phyloP scores from a whole-genome alignment of 2,329 filamentous ascomycete species.

The Sporothrix brunneoviolacea region DNA sequence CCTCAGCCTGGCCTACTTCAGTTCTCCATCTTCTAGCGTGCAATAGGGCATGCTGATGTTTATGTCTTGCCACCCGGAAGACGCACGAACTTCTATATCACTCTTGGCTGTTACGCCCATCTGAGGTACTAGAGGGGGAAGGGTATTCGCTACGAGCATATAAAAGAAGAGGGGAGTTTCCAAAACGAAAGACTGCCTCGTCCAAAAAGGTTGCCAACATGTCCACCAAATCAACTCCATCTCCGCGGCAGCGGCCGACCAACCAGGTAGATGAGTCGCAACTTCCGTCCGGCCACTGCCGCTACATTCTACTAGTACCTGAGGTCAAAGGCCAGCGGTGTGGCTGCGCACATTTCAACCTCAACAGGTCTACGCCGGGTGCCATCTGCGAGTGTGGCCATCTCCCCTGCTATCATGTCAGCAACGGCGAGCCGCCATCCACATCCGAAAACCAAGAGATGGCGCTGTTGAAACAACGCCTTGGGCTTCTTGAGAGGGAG shows the following conservation, averaged over 20 bases:
- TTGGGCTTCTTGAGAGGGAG: slow-evolving; percentile 38
- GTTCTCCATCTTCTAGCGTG: slow-evolving; percentile 9
- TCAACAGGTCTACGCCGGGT: slow-evolving; percentile 46
- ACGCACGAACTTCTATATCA: too few species aligned
- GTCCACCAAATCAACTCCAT: slow-evolving; percentile 23
- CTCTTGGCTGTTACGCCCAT: too few species aligned
- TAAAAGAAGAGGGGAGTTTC: background rate
- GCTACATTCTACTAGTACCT: slow-evolving; percentile 51
- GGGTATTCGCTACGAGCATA: background rate
- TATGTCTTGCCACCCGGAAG: too few species aligned
- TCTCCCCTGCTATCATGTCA: slow-evolving; percentile 52
- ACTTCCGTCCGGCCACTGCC: slow-evolving; percentile 52
- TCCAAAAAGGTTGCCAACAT: too few species aligned
- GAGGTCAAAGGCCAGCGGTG: slow-evolving; percentile 53
- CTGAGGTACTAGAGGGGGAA: too few species aligned
- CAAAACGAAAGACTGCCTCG: too few species aligned
- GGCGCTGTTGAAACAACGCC: slow-evolving; percentile 41
- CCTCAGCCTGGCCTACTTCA: background rate
- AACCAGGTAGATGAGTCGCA: slow-evolving; percentile 35
- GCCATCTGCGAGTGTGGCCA: slow-evolving; percentile 54
- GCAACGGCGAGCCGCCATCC: slow-evolving; percentile 36
- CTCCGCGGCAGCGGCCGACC: slow-evolving; percentile 24
- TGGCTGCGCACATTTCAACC: slow-evolving; percentile 50
- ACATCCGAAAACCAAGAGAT: slow-evolving; percentile 37
- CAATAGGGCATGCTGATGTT: too few species aligned